Percentiles rank a stretch among this genome's conserved stretches.
Evolutionary conservation across 2,329 filamentous ascomycete species (phyloP).

Genomic region (Curvularia sp.): DNA sequence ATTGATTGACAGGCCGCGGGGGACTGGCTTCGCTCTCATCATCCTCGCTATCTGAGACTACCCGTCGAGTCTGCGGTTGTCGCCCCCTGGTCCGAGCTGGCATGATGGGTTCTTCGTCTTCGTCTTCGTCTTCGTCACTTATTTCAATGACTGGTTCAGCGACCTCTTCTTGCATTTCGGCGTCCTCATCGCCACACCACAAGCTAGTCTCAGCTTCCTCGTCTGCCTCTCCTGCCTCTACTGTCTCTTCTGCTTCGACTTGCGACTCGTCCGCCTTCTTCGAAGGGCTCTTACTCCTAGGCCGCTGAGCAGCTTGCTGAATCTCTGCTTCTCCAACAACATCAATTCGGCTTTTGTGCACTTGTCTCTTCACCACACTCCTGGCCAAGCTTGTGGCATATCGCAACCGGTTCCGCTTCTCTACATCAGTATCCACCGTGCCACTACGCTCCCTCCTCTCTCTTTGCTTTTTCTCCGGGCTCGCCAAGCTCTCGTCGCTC

Average conservation of each 20-base stretch:
- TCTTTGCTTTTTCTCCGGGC: conserved; percentile 36
- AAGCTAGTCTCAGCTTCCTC: conserved; percentile 43
- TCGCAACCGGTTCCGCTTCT: conserved; percentile 24
- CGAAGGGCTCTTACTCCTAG: conserved; percentile 13
- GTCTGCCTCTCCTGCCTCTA: conserved; percentile 15
- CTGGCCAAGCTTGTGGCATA: conserved; percentile 43
- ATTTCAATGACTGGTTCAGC: conserved; percentile 15
- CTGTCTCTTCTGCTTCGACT: conserved; percentile 17
- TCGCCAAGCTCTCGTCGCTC: conserved; percentile 40
- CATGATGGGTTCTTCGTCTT: conserved; percentile 44
- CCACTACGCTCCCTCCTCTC: conserved; percentile 27
- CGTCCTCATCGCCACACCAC: conserved; percentile 40
- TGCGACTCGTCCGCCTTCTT: conserved; percentile 16
- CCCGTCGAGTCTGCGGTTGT: conserved; percentile 22
- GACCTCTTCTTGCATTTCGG: conserved; percentile 12
- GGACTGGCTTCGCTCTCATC: conserved; percentile 19
- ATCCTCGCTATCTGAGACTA: conserved; percentile 37
- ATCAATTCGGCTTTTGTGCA: conserved; percentile 25
- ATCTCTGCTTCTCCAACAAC: conserved; percentile 21
- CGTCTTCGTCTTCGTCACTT: conserved; percentile 32
- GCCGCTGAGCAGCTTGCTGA: conserved; percentile 20
- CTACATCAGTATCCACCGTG: conserved; percentile 26
- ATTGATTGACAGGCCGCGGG: conserved; percentile 2
- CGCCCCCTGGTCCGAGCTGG: conserved; percentile 26
- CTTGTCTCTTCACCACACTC: conserved; percentile 35